Conservation (phyloP, 768 basidiomycete species). For the Nevesoporus exiguus region DNA sequence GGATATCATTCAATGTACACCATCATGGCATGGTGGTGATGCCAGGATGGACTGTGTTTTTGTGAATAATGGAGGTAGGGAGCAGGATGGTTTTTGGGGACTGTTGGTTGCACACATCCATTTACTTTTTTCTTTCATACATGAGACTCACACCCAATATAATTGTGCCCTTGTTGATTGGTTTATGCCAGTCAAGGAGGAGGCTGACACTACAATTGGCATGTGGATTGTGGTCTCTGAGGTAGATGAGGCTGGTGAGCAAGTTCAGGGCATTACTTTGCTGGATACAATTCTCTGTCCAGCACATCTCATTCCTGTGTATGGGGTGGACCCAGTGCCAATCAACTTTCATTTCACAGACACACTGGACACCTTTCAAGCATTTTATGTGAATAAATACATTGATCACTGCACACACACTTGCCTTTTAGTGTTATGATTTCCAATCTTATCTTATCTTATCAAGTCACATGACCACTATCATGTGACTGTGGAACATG, state of each 20-base stretch:
- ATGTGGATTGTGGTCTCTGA: not conserved
- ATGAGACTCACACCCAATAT: not conserved
- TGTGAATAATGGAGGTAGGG: not conserved
- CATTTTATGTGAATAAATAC: not conserved
- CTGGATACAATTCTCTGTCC: not conserved
- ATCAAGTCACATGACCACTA: too few relatives aligned
- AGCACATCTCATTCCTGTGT: not conserved
- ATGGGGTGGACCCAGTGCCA: not conserved
- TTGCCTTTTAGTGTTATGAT: not conserved
- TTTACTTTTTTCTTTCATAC: not conserved
- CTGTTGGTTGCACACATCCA: not conserved
- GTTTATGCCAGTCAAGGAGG: not conserved
- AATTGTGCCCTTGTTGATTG: not conserved
- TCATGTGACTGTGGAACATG: too few relatives aligned
- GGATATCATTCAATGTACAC: not conserved
- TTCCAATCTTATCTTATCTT: too few relatives aligned
- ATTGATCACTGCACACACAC: not conserved
- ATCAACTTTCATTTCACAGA: not conserved
- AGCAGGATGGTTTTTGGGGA: not conserved
- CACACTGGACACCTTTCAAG: not conserved
- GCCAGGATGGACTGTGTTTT: not conserved
- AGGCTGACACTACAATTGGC: not conserved
- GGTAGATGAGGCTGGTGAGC: not conserved
- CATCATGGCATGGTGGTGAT: not conserved
- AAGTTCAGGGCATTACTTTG: not conserved